Conservation (phyloP, 306 rosid species). For the Pterocarpus macrocarpus region DNA sequence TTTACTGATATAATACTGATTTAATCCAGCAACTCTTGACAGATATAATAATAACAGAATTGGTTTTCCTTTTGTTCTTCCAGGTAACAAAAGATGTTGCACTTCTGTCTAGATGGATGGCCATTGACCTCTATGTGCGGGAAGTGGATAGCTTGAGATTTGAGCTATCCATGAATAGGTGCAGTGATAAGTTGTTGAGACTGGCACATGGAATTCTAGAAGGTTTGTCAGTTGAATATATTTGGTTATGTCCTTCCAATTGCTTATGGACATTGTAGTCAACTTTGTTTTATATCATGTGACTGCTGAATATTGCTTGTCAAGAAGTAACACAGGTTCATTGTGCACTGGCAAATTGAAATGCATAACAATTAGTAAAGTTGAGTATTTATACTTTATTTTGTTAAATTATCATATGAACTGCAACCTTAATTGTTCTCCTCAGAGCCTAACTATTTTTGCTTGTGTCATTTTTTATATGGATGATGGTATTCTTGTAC, state of each 20-base stretch:
- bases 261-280: slow-evolving; percentile 16
- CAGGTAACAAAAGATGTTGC: slow-evolving; percentile 93
- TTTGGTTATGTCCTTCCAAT: slow-evolving; percentile 36
- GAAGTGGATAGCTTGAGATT: slow-evolving; percentile 87
- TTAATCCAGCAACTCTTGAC: slow-evolving; percentile 8
- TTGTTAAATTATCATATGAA: slow-evolving; percentile 22
- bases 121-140: slow-evolving; percentile 82
- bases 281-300: slow-evolving; percentile 28
- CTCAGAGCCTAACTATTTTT: neutral
- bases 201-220: slow-evolving; percentile 76
- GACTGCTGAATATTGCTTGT: slow-evolving; percentile 10
- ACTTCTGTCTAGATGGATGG: slow-evolving; percentile 94
- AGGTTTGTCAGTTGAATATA: slow-evolving; percentile 60
- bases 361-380: neutral
- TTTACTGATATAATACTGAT: neutral
- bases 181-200: slow-evolving; percentile 69
- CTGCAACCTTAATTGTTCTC: neutral
- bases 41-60: slow-evolving; percentile 7
- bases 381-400: slow-evolving; percentile 6
- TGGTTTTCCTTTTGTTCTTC: slow-evolving; percentile 44
- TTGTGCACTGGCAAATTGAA: neutral
- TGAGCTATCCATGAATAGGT: slow-evolving; percentile 88
- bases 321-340: slow-evolving; percentile 11
- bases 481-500: neutral
- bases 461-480: slow-evolving; percentile 11